Evolutionary conservation across 306 rosid species (phyloP).

Genomic region (Lathyrus tuberosus): DNA sequence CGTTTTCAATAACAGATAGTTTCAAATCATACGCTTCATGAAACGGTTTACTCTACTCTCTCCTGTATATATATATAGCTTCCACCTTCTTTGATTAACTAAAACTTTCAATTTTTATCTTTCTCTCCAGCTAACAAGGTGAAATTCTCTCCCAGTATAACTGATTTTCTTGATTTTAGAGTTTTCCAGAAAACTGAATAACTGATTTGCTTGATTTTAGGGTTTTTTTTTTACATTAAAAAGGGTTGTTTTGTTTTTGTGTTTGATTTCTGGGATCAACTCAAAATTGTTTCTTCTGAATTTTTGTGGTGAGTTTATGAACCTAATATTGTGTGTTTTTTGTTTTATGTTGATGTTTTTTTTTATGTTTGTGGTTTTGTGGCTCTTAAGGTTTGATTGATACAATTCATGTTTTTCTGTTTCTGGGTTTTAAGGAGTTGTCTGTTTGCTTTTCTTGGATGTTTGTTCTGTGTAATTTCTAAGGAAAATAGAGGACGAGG

Average conservation of each 20-base stretch:
- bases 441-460: background rate
- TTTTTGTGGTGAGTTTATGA: background rate
- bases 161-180: slow-evolving; percentile 13
- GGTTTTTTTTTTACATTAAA: background rate
- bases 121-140: slow-evolving; percentile 30
- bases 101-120: background rate
- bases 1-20: background rate
- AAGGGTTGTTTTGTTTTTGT: background rate
- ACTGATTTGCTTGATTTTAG: slow-evolving; percentile 18
- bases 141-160: slow-evolving; percentile 2
- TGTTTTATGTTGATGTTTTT: background rate
- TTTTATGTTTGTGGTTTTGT: slow-evolving; percentile 4
- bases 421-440: slow-evolving; percentile 9
- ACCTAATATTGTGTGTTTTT: background rate
- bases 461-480: too few species aligned
- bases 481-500: too few species aligned
- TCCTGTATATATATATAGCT: background rate
- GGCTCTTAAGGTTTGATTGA: slow-evolving; percentile 11
- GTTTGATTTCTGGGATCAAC: slow-evolving; percentile 31
- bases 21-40: background rate
- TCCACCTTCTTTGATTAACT: background rate
- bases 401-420: background rate
- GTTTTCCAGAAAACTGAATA: slow-evolving; percentile 2
- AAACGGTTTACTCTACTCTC: background rate
- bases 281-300: slow-evolving; percentile 16